Conservation (phyloP, 2,329 filamentous ascomycete species). For the Thermoascus crustaceus region DNA sequence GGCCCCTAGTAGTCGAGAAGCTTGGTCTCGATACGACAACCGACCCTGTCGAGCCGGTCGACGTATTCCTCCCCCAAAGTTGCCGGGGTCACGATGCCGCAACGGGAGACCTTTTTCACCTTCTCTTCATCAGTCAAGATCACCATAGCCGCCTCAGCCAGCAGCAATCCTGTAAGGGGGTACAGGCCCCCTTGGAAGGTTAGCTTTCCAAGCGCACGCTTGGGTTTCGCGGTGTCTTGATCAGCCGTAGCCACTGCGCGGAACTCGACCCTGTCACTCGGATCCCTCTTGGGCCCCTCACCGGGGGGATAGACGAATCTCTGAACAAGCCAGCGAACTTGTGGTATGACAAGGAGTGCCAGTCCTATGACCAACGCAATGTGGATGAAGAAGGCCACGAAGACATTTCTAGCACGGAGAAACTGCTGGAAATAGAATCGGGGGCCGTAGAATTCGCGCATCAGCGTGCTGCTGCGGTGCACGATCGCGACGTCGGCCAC, state of each 20-base stretch:
- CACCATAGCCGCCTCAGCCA: constrained; percentile 39
- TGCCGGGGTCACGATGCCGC: constrained; percentile 43
- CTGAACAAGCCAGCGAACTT: constrained; percentile 44
- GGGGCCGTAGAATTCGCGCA: constrained; percentile 49
- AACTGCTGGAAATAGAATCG: constrained; percentile 53
- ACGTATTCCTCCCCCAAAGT: constrained; percentile 40
- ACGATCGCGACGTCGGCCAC: constrained; percentile 49
- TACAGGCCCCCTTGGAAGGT: constrained; percentile 37
- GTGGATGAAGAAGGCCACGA: constrained; percentile 44
- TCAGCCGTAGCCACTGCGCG: constrained; percentile 40
- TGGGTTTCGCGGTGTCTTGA: constrained; percentile 22
- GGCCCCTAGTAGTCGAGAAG: constrained; percentile 28
- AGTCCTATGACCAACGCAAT: constrained; percentile 39
- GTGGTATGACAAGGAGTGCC: constrained; percentile 43
- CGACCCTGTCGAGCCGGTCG: constrained; percentile 37
- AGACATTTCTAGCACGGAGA: constrained; percentile 42
- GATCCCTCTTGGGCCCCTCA: constrained; percentile 39
- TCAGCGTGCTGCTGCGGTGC: constrained; percentile 52
- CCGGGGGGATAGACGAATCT: constrained; percentile 44
- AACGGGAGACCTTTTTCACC: constrained; percentile 32
- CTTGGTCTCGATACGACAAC: constrained; percentile 34
- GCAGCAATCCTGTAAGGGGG: constrained; percentile 34
- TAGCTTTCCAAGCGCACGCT: constrained; percentile 36
- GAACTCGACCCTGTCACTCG: constrained; percentile 33
- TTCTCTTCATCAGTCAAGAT: constrained; percentile 36